Base-by-base conservation (phyloP, 805 yeast species). In the Saccharomycopsis fibuligera region DNA sequence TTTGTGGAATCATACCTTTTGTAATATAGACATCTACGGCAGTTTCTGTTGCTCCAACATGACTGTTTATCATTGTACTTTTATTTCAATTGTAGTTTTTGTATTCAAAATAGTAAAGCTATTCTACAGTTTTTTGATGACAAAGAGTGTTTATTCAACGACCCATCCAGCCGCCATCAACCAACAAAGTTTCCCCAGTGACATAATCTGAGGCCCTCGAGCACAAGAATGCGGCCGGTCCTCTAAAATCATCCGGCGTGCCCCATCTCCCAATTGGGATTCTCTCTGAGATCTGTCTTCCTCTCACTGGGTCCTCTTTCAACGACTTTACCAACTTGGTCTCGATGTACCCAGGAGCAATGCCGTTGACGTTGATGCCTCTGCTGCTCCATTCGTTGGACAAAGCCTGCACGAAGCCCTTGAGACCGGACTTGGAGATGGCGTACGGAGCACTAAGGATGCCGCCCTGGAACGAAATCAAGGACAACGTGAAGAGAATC, bases 391-490 rank as follows among this genome's bases (percentile, higher is more conserved):
- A 88, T 68, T 88, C 96, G 38, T 87, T 79, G 12, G 96, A 91
- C 56, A 87, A 69, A 1, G 93, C 85, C 63, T 73, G 81, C 29
- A 83, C 78, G 58, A 87, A 72, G 61, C 87, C 95, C 55, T 81
- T 62, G 25, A 86, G 80, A 10, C 81, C 96, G 36, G 96, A 95
- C 71, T 87, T 88, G 58, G 89, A 85, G n/a, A 88, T 86, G 60
- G 87, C 87, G 70, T 87, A 87, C 37, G 84, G 79, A 12, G 95
- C 84, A 68, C 88, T 96, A 62, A 79, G 71, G 65, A 89, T 91
- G 23, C 96, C 96, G 53, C 79, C 78, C 65, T 88, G 89, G 58
- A 80, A 91, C 14, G 86, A 96, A 24, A 93, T 83, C 86, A 88
- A 87, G 35, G 95, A 86, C 4, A 95, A 89, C 3, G 96, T 88